These are phyloP conservation scores for Candida parachauliodes DNA, from an alignment of 805 yeast species.

Conservation along the genomic window DNA sequence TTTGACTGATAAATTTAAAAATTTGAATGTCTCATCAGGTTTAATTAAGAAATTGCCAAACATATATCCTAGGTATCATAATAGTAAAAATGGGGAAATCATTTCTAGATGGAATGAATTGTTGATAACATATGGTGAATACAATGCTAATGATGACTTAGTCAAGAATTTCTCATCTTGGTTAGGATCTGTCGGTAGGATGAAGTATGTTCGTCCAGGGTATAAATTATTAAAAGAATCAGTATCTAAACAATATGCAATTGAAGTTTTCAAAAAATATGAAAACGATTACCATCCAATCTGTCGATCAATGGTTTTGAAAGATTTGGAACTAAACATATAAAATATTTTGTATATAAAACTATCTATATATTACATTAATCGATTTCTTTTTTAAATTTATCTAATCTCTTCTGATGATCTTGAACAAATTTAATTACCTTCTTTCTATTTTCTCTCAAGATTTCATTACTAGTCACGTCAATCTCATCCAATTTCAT, in stretches of 20 bases:
- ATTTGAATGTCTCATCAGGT: slow-evolving; percentile 6
- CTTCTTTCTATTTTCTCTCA: slow-evolving; percentile 57
- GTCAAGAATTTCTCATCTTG: slow-evolving; percentile 23
- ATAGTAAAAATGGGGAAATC: slow-evolving; percentile 23
- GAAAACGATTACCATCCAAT: slow-evolving; percentile 30
- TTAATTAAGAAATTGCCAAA: slow-evolving; percentile 14
- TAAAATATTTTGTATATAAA: neutral
- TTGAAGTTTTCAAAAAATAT: slow-evolving; percentile 19
- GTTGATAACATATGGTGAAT: slow-evolving; percentile 20
- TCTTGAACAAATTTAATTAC: slow-evolving; percentile 59
- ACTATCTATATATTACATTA: neutral
- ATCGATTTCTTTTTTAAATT: slow-evolving; percentile 30
- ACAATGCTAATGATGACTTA: slow-evolving; percentile 11
- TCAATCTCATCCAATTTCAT: slow-evolving; percentile 67
- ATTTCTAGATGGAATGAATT: slow-evolving; percentile 21
- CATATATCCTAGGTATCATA: slow-evolving; percentile 18
- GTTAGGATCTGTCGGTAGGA: slow-evolving; percentile 34
- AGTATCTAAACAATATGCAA: slow-evolving; percentile 26
- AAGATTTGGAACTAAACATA: slow-evolving; percentile 19
- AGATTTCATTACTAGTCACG: slow-evolving; percentile 43
- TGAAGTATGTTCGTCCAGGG: slow-evolving; percentile 36
- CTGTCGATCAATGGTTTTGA: slow-evolving; percentile 23
- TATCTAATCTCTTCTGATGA: slow-evolving; percentile 55
- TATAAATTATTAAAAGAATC: slow-evolving; percentile 19
- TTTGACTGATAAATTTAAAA: slow-evolving; percentile 16